Evolutionary conservation across 2,329 filamentous ascomycete species (phyloP).

Genomic region (Sclerotinia nivalis): DNA sequence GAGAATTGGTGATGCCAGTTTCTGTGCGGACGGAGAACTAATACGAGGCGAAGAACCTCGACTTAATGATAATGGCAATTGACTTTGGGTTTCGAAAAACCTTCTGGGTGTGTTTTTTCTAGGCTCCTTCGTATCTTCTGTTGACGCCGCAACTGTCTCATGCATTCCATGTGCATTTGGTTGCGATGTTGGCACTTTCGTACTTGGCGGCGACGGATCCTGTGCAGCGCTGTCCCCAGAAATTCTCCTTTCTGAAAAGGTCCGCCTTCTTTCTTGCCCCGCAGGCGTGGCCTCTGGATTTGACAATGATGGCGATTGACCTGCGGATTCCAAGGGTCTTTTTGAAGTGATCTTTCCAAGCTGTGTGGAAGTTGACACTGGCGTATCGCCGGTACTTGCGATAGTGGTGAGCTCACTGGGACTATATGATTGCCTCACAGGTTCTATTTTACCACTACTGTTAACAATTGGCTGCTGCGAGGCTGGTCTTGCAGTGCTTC

Average conservation of each 20-base stretch:
- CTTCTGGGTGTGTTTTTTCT: background rate
- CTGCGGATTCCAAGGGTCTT: background rate
- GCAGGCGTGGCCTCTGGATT: background rate
- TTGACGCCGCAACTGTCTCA: background rate
- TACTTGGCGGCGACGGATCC: background rate
- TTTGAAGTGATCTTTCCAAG: background rate
- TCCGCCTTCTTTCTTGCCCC: background rate
- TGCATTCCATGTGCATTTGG: background rate
- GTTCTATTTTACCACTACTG: background rate
- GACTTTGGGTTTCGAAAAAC: slow-evolving; percentile 23
- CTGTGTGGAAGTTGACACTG: background rate
- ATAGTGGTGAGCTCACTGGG: background rate
- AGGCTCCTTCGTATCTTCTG: background rate
- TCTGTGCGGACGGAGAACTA: background rate
- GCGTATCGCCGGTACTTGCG: background rate
- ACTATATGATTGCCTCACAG: background rate
- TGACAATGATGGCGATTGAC: background rate
- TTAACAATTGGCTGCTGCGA: background rate
- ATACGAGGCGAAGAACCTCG: background rate
- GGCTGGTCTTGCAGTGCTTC: background rate
- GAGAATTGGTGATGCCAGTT: background rate
- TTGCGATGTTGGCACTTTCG: background rate
- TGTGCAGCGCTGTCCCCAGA: background rate
- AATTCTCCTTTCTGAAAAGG: background rate
- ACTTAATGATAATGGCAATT: background rate